Percentiles rank a stretch among this genome's conserved stretches.
Evolutionary conservation across 78 protist species (phyloP).

Genomic region (Salpingoeca rosetta): DNA sequence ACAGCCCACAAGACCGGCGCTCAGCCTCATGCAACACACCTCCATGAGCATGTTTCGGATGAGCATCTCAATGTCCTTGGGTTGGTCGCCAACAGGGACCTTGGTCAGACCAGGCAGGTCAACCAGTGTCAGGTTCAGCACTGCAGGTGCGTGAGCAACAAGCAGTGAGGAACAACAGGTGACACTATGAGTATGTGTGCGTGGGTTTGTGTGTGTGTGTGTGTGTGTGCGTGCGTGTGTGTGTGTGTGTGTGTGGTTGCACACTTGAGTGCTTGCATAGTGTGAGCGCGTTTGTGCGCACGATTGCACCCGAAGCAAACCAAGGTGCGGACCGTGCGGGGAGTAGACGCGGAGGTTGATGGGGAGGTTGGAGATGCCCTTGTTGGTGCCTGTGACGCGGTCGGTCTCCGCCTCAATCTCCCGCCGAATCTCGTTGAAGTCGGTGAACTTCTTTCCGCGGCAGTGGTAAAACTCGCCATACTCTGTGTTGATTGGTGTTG

Average conservation of each 20-base stretch:
- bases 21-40: too few relatives aligned
- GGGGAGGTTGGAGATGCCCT: slow-evolving; percentile 73
- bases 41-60: slow-evolving; percentile 50
- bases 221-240: too few relatives aligned
- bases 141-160: slow-evolving; percentile 31
- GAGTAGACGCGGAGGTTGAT: slow-evolving; percentile 84
- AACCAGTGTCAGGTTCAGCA: slow-evolving; percentile 76
- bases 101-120: slow-evolving; percentile 88
- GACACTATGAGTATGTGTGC: too few relatives aligned
- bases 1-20: too few relatives aligned
- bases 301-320: too few relatives aligned
- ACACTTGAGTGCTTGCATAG: too few relatives aligned
- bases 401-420: slow-evolving; percentile 79
- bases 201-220: too few relatives aligned
- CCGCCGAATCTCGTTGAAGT: slow-evolving; percentile 69
- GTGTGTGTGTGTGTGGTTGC: too few relatives aligned
- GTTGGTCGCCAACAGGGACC: slow-evolving; percentile 92
- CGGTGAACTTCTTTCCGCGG: slow-evolving; percentile 57
- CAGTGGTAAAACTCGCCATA: slow-evolving; percentile 83
- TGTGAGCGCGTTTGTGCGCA: too few relatives aligned
- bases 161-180: background rate
- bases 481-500: slow-evolving; percentile 28
- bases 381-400: slow-evolving; percentile 66
- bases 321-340: slow-evolving; percentile 57
- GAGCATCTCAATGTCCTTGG: slow-evolving; percentile 70